Base-by-base conservation (phyloP, 495 filamentous ascomycete genomes). In the Aspergillus conjunctus region DNA sequence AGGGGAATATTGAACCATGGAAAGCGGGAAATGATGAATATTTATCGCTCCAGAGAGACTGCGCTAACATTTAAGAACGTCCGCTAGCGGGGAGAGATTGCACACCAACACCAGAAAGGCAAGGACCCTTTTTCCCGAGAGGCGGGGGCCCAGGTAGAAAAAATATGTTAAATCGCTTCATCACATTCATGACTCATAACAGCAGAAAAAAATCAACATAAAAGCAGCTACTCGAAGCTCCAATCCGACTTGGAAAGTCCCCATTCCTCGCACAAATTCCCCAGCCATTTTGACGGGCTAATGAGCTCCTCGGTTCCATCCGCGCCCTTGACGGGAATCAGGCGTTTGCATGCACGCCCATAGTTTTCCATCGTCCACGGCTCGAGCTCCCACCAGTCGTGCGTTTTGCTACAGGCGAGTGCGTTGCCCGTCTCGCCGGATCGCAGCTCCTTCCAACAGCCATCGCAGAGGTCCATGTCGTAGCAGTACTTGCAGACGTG, bases 401-500 rank as follows among this genome's bases (percentile, higher is more conserved):
- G 51, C 7, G 51, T 46, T 17, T 30, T 60, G 50, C 50, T 60
- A 21, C 58, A 60, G 4, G 30, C 50, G 1, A 54, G 18, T 4
- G 32, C 49, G 8, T 17, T 46, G 8, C 26, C 41, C 3, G 51
- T 44, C 21, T 54, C 30, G 21, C 15, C 39, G 8, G 58, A 34
- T 34, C 31, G 49, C 17, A 69, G 22, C 12, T 62, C 39, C 6
- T 53, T 30, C 21, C 56, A 60, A 11, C 67, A 69, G 22, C n/a
- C 54, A 18, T 60, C 58, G 55, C 67, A 69, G 37, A 69, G 63
- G 14, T 63, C 67, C 17, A 43, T 22, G 14, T 54, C 43, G 45
- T 65, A 54, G 44, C 67, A 67, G 14, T 61, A 64, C 20, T 55
- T 67, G 61, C 67, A 69, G n/a, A 11, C 34, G 32, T 67, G 56